These are phyloP conservation scores for Pestalotiopsis sp. DNA, from an alignment of 2,329 filamentous ascomycete genomes.

Conservation along the genomic window DNA sequence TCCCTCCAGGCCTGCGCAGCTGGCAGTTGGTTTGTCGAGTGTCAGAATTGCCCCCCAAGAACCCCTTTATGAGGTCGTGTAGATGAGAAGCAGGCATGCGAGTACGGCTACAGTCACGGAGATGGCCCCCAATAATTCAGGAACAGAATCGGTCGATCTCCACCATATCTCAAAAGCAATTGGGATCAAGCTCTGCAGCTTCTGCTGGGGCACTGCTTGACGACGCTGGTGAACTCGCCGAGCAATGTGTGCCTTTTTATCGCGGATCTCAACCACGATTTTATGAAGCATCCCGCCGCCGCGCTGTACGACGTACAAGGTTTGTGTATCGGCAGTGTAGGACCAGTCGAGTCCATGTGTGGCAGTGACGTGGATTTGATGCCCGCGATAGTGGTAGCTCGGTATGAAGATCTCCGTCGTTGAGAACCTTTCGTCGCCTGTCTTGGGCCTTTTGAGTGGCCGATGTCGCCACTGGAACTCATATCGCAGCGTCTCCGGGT, in stretches of 20 bases:
- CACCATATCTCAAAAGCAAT: neutral
- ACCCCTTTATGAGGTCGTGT: neutral
- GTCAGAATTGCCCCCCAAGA: no score
- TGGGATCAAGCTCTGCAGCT: neutral
- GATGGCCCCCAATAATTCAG: neutral
- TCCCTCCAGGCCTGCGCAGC: neutral
- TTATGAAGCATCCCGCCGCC: neutral
- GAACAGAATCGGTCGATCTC: neutral
- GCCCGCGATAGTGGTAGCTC: conserved; percentile 35
- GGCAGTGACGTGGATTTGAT: conserved; percentile 26
- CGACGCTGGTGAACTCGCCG: neutral
- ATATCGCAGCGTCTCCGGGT: conserved; percentile 33
- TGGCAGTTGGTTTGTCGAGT: neutral
- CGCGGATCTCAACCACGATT: conserved; percentile 5
- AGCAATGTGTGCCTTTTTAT: neutral
- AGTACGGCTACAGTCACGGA: neutral
- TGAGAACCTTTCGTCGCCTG: conserved; percentile 18
- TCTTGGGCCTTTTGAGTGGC: conserved; percentile 5
- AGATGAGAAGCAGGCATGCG: neutral
- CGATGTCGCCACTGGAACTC: conserved; percentile 31
- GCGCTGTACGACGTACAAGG: conserved; percentile 26
- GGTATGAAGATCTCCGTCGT: conserved; percentile 41
- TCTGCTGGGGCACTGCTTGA: neutral
- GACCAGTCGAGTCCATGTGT: conserved; percentile 31
- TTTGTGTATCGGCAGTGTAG: conserved; percentile 28